phyloP scores from a whole-genome alignment of 2,329 filamentous ascomycete genomes.

The Colletotrichum incanum region DNA sequence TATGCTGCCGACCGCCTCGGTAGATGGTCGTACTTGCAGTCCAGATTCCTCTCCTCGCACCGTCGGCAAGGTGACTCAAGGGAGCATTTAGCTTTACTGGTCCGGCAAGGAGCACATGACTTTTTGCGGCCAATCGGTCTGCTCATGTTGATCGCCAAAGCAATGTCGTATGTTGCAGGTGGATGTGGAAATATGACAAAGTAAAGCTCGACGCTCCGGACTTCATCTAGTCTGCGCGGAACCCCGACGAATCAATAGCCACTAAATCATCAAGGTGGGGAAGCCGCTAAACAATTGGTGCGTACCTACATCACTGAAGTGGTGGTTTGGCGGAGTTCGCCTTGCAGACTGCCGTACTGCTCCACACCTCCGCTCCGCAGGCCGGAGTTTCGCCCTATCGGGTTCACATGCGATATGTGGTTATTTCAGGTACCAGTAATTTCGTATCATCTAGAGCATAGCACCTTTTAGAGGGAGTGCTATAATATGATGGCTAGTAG shows the following conservation, averaged over 20 bases:
- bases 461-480: neutral
- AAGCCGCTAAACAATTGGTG: too few relatives aligned
- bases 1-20: neutral
- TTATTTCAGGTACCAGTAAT: neutral
- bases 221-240: neutral
- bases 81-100: conserved; percentile 48
- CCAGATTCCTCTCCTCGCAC: conserved; percentile 43
- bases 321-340: too few relatives aligned
- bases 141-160: neutral
- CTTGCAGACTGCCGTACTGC: too few relatives aligned
- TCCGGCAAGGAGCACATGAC: conserved; percentile 47
- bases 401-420: neutral
- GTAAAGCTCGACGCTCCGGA: neutral
- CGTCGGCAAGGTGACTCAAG: conserved; percentile 46
- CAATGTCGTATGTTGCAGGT: neutral
- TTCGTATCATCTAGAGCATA: neutral
- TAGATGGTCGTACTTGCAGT: conserved; percentile 44
- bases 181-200: neutral
- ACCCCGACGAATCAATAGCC: conserved; percentile 10
- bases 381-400: neutral
- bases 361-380: conserved; percentile 28
- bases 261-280: neutral
- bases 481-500: neutral
- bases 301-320: too few relatives aligned
- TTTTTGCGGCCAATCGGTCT: conserved; percentile 38